These are phyloP conservation scores for Piper betle DNA, from an alignment of 164 flowering plant genomes.

Conservation along the genomic window DNA sequence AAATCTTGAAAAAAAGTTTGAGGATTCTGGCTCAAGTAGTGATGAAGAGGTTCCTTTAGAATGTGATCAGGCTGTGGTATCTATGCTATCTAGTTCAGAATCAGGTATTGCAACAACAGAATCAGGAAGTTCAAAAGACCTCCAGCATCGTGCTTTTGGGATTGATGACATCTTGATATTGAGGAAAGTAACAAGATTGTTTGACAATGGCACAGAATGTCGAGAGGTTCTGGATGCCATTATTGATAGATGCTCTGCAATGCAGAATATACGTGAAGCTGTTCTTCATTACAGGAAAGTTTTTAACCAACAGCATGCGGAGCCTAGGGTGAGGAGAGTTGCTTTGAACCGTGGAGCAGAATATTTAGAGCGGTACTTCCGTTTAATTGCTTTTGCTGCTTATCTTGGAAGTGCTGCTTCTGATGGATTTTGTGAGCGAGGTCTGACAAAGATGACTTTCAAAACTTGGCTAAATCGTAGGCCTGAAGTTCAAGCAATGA, in stretches of 20 bases:
- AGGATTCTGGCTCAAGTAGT: constrained; percentile 45
- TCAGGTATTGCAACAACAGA: constrained; percentile 9
- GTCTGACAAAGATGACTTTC: constrained; percentile 58
- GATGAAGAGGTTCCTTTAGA: constrained; percentile 30
- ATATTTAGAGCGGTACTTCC: constrained; percentile 88
- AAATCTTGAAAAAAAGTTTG: constrained; percentile 33
- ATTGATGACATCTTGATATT: constrained; percentile 75
- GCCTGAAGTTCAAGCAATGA: constrained; percentile 95
- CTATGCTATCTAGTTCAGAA: not conserved
- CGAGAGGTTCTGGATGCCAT: constrained; percentile 83
- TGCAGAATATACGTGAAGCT: constrained; percentile 90
- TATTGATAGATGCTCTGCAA: constrained; percentile 89
- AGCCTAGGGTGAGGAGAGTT: constrained; percentile 78
- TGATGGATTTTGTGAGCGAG: constrained; percentile 92
- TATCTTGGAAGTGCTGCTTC: constrained; percentile 93
- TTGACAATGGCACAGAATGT: constrained; percentile 84
- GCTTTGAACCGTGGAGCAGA: constrained; percentile 96
- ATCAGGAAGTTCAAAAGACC: constrained; percentile 22
- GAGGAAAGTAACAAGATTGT: constrained; percentile 76
- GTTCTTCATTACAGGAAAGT: constrained; percentile 76
- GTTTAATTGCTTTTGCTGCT: constrained; percentile 89
- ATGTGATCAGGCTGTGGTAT: not conserved
- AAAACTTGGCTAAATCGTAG: constrained; percentile 83
- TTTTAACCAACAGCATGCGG: constrained; percentile 85
- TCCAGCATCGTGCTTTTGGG: constrained; percentile 49